phyloP scores from a whole-genome alignment of 495 filamentous ascomycete genomes.

The Parachaetomium inaequale region DNA sequence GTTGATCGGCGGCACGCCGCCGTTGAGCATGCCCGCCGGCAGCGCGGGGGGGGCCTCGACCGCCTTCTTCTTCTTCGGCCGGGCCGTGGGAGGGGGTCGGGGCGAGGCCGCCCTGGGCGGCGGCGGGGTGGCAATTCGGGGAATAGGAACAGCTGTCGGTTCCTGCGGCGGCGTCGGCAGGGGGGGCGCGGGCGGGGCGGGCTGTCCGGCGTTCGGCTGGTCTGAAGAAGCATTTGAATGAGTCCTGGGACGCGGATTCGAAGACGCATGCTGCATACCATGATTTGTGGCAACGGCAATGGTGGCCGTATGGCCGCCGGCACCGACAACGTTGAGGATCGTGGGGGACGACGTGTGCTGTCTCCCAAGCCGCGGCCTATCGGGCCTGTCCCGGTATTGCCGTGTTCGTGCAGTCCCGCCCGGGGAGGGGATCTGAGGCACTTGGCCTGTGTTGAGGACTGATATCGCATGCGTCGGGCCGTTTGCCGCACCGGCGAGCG shows the following conservation, averaged over 20 bases:
- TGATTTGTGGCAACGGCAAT: slow-evolving; percentile 25
- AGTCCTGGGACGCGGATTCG: slow-evolving; percentile 45
- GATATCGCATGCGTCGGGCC: slow-evolving; percentile 60
- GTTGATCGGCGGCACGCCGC: slow-evolving; percentile 91
- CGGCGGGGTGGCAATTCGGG: slow-evolving; percentile 52
- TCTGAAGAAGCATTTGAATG: slow-evolving; percentile 52
- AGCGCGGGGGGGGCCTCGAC: slow-evolving; percentile 49
- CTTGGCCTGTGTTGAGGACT: slow-evolving; percentile 71
- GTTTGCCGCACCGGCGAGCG: slow-evolving; percentile 29
- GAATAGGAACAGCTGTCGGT: slow-evolving; percentile 10
- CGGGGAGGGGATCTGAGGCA: slow-evolving; percentile 81
- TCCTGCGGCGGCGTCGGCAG: slow-evolving; percentile 56
- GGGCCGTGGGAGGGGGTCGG: slow-evolving; percentile 37
- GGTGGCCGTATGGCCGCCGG: slow-evolving; percentile 23
- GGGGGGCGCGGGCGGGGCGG: slow-evolving; percentile 47
- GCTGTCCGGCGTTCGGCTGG: slow-evolving; percentile 33
- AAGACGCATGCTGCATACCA: slow-evolving; percentile 31
- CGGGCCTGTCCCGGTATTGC: slow-evolving; percentile 39
- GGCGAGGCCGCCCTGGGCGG: slow-evolving; percentile 61
- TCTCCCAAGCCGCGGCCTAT: slow-evolving; percentile 59
- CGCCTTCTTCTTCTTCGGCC: slow-evolving; percentile 54
- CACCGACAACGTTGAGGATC: slow-evolving; percentile 42
- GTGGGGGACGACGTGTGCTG: slow-evolving; percentile 83
- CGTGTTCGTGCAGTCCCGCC: slow-evolving; percentile 57
- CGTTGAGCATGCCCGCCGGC: slow-evolving; percentile 68